Conservation (phyloP, 257 asterid genomes). For the Solanum bulbocastanum region DNA sequence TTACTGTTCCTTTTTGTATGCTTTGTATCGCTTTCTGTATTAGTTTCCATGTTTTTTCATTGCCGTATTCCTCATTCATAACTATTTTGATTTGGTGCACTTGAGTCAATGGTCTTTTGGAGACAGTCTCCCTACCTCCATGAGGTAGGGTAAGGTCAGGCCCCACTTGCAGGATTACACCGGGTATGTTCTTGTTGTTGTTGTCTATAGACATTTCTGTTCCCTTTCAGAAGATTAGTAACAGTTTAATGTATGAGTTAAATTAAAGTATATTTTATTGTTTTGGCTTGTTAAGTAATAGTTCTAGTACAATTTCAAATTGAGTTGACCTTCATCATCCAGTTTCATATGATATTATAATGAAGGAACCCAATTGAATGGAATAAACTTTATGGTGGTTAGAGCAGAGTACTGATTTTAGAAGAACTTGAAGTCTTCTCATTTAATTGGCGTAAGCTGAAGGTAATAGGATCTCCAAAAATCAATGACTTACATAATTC, state of each 20-base stretch:
- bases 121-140: not conserved
- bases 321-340: not conserved
- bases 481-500: not conserved
- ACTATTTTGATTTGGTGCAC: not conserved
- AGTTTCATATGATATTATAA: not conserved
- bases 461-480: not conserved
- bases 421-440: not conserved
- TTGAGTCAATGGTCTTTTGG: not conserved
- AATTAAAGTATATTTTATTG: not conserved
- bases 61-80: not conserved
- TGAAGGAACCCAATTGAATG: not conserved
- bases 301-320: not conserved
- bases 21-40: not conserved
- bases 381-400: not conserved
- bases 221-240: not conserved
- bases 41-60: too few relatives aligned
- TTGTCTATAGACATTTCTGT: not conserved
- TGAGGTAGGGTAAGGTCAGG: not conserved
- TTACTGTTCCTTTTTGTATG: not conserved
- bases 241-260: not conserved
- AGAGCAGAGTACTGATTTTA: not conserved
- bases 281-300: not conserved
- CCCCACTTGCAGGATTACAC: not conserved
- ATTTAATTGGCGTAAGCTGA: not conserved
- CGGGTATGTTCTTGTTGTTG: not conserved